Percentiles rank a stretch among this genome's conserved stretches.
phyloP scores from a whole-genome alignment of 164 flowering plant species.

The Hamamelis virginiana region DNA sequence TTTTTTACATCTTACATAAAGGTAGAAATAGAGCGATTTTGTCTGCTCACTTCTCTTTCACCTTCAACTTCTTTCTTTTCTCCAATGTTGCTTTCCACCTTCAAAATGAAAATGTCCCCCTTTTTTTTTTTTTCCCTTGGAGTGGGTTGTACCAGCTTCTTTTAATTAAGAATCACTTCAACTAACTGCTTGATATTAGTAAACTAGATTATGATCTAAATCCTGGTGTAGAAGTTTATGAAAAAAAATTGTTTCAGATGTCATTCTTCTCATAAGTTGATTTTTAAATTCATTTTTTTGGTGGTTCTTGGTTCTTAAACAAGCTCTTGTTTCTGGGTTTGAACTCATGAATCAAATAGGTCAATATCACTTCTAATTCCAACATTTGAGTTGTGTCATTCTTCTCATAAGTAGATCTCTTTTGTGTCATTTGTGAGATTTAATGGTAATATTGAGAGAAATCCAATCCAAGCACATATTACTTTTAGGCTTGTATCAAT shows the following conservation, averaged over 20 bases:
- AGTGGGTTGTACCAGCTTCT: background rate
- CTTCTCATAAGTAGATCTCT: background rate
- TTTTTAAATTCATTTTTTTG: background rate
- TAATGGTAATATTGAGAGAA: no score
- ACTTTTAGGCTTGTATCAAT: no score
- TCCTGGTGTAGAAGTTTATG: background rate
- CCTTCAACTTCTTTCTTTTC: no score
- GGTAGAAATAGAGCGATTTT: no score
- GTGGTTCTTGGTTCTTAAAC: background rate
- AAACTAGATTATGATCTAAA: no score
- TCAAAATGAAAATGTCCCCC: background rate
- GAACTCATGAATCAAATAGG: conserved; percentile 1
- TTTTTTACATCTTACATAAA: no score
- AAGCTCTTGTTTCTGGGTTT: background rate
- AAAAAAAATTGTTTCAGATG: background rate
- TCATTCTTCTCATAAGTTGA: no score
- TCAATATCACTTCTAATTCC: background rate
- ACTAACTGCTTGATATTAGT: no score
- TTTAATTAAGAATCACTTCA: background rate
- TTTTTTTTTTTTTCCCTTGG: background rate
- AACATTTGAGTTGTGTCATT: background rate
- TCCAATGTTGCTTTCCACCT: no score
- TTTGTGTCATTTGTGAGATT: background rate
- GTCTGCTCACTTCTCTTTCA: no score
- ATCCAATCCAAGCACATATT: no score